Percentiles rank a stretch among this genome's conserved stretches.
Evolutionary conservation across 2,329 filamentous ascomycete genomes (phyloP).

Genomic region (Biscogniauxia sp.): DNA sequence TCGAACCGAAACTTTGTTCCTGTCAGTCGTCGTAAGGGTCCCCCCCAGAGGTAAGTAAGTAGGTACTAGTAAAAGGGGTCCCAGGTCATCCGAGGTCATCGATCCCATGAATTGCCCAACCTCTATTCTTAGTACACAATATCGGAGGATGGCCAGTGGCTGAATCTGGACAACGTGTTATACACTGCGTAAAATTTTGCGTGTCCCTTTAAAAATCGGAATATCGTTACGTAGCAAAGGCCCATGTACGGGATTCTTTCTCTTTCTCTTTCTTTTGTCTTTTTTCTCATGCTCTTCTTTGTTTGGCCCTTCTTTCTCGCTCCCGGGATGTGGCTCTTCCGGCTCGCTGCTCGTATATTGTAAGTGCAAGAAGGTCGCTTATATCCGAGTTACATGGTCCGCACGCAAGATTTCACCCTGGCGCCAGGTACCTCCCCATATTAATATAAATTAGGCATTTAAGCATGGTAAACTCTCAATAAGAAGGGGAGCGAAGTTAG

Average conservation of each 20-base stretch:
- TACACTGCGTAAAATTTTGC: slow-evolving; percentile 2
- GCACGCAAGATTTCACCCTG: neutral
- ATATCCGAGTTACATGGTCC: neutral
- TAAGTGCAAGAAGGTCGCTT: neutral
- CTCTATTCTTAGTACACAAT: slow-evolving; percentile 15
- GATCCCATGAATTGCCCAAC: neutral
- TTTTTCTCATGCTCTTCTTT: too few species aligned
- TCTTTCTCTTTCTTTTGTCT: neutral
- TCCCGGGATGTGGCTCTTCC: neutral
- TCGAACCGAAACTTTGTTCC: slow-evolving; percentile 11
- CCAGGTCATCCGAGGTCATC: neutral
- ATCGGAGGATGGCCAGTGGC: neutral
- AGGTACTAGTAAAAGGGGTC: neutral
- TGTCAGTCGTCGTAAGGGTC: neutral
- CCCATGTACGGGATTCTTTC: neutral
- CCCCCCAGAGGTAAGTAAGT: neutral
- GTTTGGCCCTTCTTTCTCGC: too few species aligned
- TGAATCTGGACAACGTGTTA: neutral
- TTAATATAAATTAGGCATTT: neutral
- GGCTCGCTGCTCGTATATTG: neutral
- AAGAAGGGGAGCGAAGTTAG: neutral
- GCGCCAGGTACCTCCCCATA: neutral
- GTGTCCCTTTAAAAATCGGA: neutral
- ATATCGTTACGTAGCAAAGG: neutral
- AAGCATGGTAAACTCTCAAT: neutral